Base-by-base conservation (phyloP, 306 rosid species). In the Sicyos baderoa region DNA sequence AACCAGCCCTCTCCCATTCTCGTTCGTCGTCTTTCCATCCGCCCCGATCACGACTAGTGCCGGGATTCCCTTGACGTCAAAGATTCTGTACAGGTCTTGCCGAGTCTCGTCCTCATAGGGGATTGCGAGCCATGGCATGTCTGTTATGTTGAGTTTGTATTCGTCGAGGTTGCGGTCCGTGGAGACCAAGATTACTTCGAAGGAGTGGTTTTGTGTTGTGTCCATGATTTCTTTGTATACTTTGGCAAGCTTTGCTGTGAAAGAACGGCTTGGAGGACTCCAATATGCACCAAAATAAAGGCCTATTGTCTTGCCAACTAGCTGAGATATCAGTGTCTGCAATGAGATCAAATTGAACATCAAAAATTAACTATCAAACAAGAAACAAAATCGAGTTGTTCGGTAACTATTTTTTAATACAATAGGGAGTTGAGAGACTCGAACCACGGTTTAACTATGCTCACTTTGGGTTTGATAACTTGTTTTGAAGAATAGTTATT, bases 91-190 rank as follows among this genome's bases (percentile, higher is more conserved):
- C 11, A 90, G 87, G 21, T 93, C 96, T 65, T 79, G 94, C 70
- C 90, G 80, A 70, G 91, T 78, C 65, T 78, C 84, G 68, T 90
- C 99, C 56, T 79, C 81, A 19, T 84, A 93, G 0, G 97, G 94
- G 51, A 93, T 73, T 15, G 89, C 86, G 12, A 85, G 96, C 99
- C 97, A 93, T 4, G 97, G 95, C 96, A 86, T 90, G 56, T 60
- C 76, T 32, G 67, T 57, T 52, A 58, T 64, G 76, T 80, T 81
- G 53, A 81, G 79, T 65, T 88, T 83, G 77, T 90, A 93, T 61
- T 90, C 97, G 17, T 77, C 59, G 35, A 73, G 82, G 75, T 90
- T 91, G 76, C 87, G 81, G 74, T 93, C 96, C 4, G 91, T 90
- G 44, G 99, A 93, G 77, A 93, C 65, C 18, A 86, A 70, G 52